Conservation (phyloP, 2,329 filamentous ascomycete species). For the Lasiodiplodia sp. region DNA sequence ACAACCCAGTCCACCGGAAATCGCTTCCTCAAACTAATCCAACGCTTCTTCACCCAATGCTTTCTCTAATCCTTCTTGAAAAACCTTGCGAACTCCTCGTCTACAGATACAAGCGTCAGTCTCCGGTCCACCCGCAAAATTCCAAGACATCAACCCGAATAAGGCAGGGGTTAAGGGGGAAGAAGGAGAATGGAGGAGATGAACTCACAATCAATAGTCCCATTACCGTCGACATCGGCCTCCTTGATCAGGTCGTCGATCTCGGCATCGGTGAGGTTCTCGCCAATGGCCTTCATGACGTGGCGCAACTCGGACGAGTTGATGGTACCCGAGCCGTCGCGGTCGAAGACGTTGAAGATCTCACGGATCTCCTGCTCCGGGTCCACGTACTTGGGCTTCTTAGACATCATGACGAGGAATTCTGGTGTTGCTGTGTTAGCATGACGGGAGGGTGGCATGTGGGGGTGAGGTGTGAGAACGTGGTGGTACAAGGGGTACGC, state of each 20-base stretch:
- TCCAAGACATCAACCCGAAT: background rate
- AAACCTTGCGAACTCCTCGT: constrained; percentile 63
- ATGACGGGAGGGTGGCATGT: constrained; percentile 27
- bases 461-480: background rate
- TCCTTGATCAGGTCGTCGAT: constrained; percentile 71
- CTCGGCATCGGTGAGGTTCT: constrained; percentile 68
- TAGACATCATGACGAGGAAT: constrained; percentile 71
- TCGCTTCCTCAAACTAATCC: background rate
- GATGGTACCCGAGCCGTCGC: constrained; percentile 70
- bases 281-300: constrained; percentile 70
- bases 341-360: constrained; percentile 71
- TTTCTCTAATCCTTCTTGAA: constrained; percentile 61
- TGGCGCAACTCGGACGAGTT: constrained; percentile 67
- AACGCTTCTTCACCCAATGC: background rate
- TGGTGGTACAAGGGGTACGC: background rate
- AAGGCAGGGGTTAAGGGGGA: constrained; percentile 32
- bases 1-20: background rate
- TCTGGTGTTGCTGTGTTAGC: constrained; percentile 49
- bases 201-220: constrained; percentile 67
- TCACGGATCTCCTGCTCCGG: constrained; percentile 70
- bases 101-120: constrained; percentile 40
- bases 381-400: constrained; percentile 67
- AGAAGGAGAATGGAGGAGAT: constrained; percentile 29
- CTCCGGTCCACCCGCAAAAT: background rate
- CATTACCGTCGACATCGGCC: constrained; percentile 69